These are phyloP conservation scores for Pachyrhizus erosus DNA, from an alignment of 306 rosid genomes.

Conservation along the genomic window DNA sequence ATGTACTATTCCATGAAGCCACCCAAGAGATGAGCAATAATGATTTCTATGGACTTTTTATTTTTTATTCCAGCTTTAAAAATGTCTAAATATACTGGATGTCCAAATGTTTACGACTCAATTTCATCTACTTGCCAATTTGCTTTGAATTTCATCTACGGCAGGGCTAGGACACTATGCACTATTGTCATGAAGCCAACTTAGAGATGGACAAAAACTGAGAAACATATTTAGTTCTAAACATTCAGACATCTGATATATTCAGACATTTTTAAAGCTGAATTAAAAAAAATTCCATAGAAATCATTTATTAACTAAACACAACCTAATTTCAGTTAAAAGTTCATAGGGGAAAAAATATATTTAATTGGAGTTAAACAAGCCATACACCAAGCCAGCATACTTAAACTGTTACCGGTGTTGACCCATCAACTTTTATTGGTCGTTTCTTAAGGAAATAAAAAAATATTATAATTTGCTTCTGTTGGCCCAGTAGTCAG, in stretches of 20 bases:
- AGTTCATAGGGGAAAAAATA: neutral
- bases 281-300: neutral
- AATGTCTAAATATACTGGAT: neutral
- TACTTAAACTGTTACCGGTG: neutral
- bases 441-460: neutral
- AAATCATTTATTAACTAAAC: neutral
- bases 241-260: neutral
- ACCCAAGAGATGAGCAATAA: neutral
- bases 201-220: conserved; percentile 4
- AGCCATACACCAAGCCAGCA: neutral
- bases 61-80: neutral
- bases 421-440: neutral
- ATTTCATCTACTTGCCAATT: neutral
- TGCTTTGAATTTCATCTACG: conserved; percentile 24
- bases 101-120: neutral
- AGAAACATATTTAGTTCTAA: neutral
- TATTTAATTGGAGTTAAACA: conserved; percentile 6
- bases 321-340: conserved; percentile 12
- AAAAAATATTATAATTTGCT: neutral
- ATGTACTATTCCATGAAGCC: neutral
- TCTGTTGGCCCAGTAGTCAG: neutral
- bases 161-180: neutral
- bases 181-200: neutral
- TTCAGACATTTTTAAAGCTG: neutral
- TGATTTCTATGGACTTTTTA: neutral